These are phyloP conservation scores for Neocallimastix lanati DNA, from an alignment of 192 early-diverging fungal species.

Conservation along the genomic window DNA sequence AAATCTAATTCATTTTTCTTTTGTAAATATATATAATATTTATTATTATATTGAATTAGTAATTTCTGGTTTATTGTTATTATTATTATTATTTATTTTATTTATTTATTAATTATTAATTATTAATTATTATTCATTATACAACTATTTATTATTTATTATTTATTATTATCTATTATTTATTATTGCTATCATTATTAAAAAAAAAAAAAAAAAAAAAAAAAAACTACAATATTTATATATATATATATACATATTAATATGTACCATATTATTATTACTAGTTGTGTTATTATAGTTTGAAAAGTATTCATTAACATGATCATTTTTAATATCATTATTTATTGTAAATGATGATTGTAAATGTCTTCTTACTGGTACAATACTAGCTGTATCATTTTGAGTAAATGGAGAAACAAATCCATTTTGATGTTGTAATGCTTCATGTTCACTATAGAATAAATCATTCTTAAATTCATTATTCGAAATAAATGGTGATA, in stretches of 20 bases:
- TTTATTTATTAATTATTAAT: no score
- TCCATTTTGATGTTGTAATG: not conserved
- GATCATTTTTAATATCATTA: not conserved
- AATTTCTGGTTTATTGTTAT: no score
- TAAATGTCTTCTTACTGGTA: not conserved
- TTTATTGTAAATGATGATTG: not conserved
- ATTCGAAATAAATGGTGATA: not conserved
- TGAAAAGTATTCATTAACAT: not conserved
- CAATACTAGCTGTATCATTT: not conserved
- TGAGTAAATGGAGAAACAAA: not conserved
- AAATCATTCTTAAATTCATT: not conserved
- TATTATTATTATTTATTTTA: no score
- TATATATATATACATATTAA: no score
- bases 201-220: no score
- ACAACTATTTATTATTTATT: no score
- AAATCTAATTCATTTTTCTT: not conserved
- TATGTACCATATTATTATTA: not conserved
- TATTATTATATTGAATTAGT: no score
- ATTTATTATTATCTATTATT: no score
- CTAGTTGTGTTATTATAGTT: not conserved
- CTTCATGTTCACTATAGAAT: not conserved
- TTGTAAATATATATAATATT: no score
- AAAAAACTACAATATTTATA: no score
- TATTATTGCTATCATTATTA: no score
- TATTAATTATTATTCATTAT: no score